Conservation (phyloP, 352 stramenopile species). For the Phytopythium oedochilum region DNA sequence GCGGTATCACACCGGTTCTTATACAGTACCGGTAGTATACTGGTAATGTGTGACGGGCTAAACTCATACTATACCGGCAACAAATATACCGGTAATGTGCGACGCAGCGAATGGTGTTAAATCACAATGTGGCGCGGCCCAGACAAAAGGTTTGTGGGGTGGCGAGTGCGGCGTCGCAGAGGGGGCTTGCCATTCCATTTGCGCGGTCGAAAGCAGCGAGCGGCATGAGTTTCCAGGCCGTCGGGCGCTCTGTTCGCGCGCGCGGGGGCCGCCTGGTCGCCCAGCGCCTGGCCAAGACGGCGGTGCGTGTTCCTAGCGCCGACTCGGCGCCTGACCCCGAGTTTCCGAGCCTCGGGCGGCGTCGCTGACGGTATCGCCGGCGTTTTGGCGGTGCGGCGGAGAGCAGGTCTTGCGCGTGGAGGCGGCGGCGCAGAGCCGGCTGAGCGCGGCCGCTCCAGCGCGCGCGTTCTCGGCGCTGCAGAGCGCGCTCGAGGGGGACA, state of each 20-base stretch:
- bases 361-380: background rate
- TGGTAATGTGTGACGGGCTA: too few species aligned
- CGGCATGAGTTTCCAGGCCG: conserved; percentile 52
- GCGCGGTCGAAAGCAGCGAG: conserved; percentile 3
- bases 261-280: conserved; percentile 27
- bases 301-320: conserved; percentile 6
- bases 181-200: conserved; percentile 7
- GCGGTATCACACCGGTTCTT: too few species aligned
- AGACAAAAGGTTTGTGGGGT: background rate
- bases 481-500: conserved; percentile 9
- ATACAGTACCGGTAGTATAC: too few species aligned
- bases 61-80: too few species aligned
- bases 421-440: conserved; percentile 4
- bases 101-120: background rate
- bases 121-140: background rate
- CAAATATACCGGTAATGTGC: background rate
- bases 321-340: background rate
- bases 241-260: conserved; percentile 30
- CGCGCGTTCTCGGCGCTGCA: conserved; percentile 28
- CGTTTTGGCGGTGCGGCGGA: background rate
- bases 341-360: background rate
- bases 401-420: conserved; percentile 8
- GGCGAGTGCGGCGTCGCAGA: background rate
- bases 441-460: conserved; percentile 3
- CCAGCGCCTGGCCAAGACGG: conserved; percentile 14